Conservation (phyloP, 805 yeast genomes). For the Barnettozyma salicaria region DNA sequence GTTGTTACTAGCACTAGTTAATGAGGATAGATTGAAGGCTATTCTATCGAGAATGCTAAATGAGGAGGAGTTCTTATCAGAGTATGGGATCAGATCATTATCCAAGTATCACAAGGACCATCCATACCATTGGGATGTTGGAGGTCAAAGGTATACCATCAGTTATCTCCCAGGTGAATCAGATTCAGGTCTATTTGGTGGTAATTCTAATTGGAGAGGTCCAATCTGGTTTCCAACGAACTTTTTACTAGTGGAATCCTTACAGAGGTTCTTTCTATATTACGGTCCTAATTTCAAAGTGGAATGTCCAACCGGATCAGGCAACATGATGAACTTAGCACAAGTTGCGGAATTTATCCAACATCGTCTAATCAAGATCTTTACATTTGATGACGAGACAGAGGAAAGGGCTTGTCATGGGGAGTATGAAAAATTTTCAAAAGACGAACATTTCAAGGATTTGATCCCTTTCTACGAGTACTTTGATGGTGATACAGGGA, state of each 20-base stretch:
- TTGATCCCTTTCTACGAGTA: conserved; percentile 78
- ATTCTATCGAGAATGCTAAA: conserved; percentile 78
- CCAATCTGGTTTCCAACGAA: conserved; percentile 96
- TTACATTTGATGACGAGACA: conserved; percentile 56
- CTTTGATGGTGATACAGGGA: conserved; percentile 90
- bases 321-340: conserved; percentile 68
- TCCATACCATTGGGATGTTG: conserved; percentile 79
- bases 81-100: conserved; percentile 80
- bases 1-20: conserved; percentile 69
- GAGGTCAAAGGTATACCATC: conserved; percentile 66
- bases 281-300: conserved; percentile 82
- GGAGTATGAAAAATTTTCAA: conserved; percentile 50
- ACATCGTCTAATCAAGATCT: conserved; percentile 75
- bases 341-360: conserved; percentile 88
- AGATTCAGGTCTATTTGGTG: conserved; percentile 91
- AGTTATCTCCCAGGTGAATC: conserved; percentile 83
- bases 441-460: conserved; percentile 69
- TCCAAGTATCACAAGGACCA: conserved; percentile 80
- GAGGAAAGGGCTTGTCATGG: conserved; percentile 78
- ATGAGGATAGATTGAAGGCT: conserved; percentile 69
- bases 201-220: conserved; percentile 96
- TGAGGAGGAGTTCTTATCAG: conserved; percentile 78
- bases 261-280: conserved; percentile 81
- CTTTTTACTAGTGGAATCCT: conserved; percentile 76
- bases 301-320: conserved; percentile 84